Evolutionary conservation across 352 stramenopile genomes (phyloP).

Genomic region (Elongisporangium undulatum): DNA sequence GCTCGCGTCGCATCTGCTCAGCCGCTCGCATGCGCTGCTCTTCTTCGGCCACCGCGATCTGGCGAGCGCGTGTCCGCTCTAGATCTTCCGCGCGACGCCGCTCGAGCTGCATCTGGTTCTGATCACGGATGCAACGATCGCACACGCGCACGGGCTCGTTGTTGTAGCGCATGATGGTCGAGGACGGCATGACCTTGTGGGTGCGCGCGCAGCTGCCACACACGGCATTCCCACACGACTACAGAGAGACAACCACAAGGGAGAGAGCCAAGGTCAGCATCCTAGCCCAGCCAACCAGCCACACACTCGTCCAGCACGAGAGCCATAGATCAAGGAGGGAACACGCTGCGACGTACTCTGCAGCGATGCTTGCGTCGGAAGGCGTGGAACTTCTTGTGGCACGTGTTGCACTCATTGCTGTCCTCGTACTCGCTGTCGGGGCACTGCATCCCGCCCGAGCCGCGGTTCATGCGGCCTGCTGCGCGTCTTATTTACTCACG

Average conservation of each 20-base stretch:
- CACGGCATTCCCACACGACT: slow-evolving; percentile 79
- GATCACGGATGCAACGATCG: slow-evolving; percentile 69
- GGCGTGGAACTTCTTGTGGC: slow-evolving; percentile 83
- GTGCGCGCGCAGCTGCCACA: slow-evolving; percentile 70
- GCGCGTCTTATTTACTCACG: background rate
- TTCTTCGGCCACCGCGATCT: slow-evolving; percentile 65
- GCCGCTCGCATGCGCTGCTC: slow-evolving; percentile 52
- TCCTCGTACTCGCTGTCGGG: slow-evolving; percentile 39
- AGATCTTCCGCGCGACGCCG: slow-evolving; percentile 63
- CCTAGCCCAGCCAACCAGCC: background rate
- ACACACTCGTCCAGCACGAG: background rate
- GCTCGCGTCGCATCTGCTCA: slow-evolving; percentile 42
- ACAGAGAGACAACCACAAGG: slow-evolving; percentile 5
- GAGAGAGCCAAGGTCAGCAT: background rate
- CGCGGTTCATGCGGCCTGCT: background rate
- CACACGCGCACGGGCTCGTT: slow-evolving; percentile 82
- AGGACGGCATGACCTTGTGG: slow-evolving; percentile 69
- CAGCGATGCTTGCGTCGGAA: slow-evolving; percentile 85
- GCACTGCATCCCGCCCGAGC: background rate
- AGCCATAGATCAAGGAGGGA: background rate
- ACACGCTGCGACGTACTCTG: slow-evolving; percentile 39
- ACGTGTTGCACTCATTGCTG: slow-evolving; percentile 64
- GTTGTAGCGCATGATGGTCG: slow-evolving; percentile 61
- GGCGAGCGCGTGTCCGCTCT: slow-evolving; percentile 62
- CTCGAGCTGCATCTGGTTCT: slow-evolving; percentile 73